Base-by-base conservation (phyloP, 805 yeast species). In the Grigorovia humatica region DNA sequence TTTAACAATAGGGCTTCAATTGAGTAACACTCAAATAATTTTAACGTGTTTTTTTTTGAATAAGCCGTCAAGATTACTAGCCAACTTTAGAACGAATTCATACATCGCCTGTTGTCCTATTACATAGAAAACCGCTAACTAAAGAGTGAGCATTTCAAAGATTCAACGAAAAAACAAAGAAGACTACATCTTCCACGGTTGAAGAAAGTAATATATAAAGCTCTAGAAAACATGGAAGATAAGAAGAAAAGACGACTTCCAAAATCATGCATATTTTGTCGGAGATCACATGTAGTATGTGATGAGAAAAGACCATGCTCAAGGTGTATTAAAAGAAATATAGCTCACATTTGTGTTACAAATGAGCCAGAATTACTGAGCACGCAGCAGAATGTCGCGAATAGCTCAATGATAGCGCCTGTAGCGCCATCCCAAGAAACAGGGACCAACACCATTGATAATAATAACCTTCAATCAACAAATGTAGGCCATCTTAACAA, bases 241-340 rank as follows among this genome's bases (percentile, higher is more conserved):
- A 32, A 44, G 45, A 48, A 55, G 44, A 47, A 43, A 41, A 43
- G 44, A 9, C n/a, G 42, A 38, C n/a, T n/a, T 15, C 43, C 52
- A 40, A 60, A 52, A 52, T 95, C 98, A 0, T 90, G 98, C 69
- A 85, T 90, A 1, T 90, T 86, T 63, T 90, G 97, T 65, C 78
- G 96, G 43, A 73, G 98, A 51, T 87, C 96, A 0, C 98, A 90
- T 66, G 87, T 90, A 90, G 85, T 88, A 32, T 90, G 98, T 69
- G 96, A 89, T 65, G 84, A 82, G 44, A 71, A 79, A 18, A 68
- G 88, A 60, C 81, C 75, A 70, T 55, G 83, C 93, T 7, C 81
- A 48, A 74, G 96, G 44, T 90, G 98, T 68, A 74, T 90, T 9
- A 87, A 85, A 66, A 73, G 97, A 58, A 86, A 86, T 43, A 91